Evolutionary conservation across 495 filamentous ascomycete species (phyloP).

Genomic region (Rhypophila decipiens): DNA sequence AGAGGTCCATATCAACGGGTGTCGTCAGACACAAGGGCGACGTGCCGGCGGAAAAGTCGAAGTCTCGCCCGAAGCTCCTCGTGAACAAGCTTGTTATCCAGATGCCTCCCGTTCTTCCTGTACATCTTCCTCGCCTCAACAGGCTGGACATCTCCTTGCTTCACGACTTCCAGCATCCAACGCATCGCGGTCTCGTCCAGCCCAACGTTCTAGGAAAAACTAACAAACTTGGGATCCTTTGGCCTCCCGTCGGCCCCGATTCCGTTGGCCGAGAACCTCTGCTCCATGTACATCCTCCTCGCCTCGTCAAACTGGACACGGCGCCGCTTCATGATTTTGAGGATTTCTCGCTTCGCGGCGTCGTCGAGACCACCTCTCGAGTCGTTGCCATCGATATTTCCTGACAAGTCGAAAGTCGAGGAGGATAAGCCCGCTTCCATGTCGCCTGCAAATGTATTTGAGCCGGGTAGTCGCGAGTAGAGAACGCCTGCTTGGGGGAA

Average conservation of each 20-base stretch:
- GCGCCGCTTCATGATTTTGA: constrained; percentile 75
- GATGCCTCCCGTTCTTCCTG: no score
- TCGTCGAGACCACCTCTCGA: constrained; percentile 72
- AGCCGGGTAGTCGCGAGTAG: constrained; percentile 73
- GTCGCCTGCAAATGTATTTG: constrained; percentile 54
- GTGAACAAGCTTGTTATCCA: no score
- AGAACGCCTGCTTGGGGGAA: constrained; percentile 52
- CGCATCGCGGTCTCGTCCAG: no score
- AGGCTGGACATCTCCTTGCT: no score
- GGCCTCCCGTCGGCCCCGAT: constrained; percentile 86
- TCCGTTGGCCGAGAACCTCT: constrained; percentile 74
- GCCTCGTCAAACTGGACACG: constrained; percentile 87
- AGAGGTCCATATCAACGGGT: no score
- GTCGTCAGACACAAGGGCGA: no score
- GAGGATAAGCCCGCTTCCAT: constrained; percentile 80
- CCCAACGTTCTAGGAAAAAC: constrained; percentile 57
- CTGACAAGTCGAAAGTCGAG: constrained; percentile 68
- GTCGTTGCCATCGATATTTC: constrained; percentile 75
- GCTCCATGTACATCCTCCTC: constrained; percentile 72
- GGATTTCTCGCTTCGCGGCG: constrained; percentile 68
- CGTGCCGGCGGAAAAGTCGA: no score
- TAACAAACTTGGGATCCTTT: constrained; percentile 90
- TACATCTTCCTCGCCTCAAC: no score
- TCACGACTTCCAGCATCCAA: no score
- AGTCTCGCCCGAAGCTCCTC: no score